A percentile compares a stretch with the other conserved stretches of the same genome.
phyloP scores from a whole-genome alignment of 1,284 basidiomycete genomes.

The Melampsora americana region DNA sequence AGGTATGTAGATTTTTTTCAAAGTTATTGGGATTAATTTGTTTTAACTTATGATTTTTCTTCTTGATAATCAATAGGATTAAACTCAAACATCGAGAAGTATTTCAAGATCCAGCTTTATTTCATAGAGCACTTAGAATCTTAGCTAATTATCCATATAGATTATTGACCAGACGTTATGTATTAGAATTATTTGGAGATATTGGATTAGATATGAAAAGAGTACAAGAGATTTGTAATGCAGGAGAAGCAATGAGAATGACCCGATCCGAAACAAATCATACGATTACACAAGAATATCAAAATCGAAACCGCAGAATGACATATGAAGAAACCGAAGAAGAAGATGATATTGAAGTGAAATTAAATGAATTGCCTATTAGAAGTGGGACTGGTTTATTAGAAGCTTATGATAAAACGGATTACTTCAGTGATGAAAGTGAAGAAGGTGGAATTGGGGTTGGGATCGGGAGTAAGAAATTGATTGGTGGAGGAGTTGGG shows the following conservation, averaged over 20 bases:
- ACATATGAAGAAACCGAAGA: conserved; percentile 11
- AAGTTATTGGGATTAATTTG: no score
- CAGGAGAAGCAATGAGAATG: conserved; percentile 24
- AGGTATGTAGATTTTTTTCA: conserved; percentile 18
- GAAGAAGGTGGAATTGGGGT: conserved; percentile 11
- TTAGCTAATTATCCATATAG: conserved; percentile 84
- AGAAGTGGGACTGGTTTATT: conserved; percentile 36
- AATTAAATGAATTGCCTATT: conserved; percentile 29
- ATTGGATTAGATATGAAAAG: conserved; percentile 27
- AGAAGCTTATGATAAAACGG: conserved; percentile 43
- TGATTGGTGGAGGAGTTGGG: background rate
- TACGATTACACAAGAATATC: conserved; percentile 20
- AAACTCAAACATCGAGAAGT: conserved; percentile 66
- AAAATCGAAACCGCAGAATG: background rate
- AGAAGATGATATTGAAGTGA: conserved; percentile 5
- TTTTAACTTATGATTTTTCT: conserved; percentile 23
- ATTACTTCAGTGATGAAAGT: conserved; percentile 38
- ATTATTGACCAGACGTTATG: conserved; percentile 81
- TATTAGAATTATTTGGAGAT: conserved; percentile 75
- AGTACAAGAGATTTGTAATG: conserved; percentile 14
- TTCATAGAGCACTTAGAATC: conserved; percentile 76
- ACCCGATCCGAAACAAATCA: conserved; percentile 15
- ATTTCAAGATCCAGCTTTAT: conserved; percentile 73
- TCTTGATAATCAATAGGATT: conserved; percentile 61
- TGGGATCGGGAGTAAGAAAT: background rate